phyloP scores from a whole-genome alignment of 805 yeast genomes.

The Metschnikowia kofuensis region DNA sequence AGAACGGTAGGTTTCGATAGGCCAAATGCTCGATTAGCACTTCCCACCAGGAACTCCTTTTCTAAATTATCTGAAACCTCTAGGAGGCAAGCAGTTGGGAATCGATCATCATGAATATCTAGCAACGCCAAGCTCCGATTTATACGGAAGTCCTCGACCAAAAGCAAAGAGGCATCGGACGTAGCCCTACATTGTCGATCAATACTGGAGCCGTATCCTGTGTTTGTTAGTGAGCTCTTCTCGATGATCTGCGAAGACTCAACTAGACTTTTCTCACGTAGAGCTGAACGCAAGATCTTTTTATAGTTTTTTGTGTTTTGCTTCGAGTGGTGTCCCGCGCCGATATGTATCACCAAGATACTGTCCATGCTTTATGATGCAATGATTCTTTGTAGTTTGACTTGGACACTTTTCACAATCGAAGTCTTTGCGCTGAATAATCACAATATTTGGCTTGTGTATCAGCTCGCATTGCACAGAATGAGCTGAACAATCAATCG shows the following conservation, averaged over 20 bases:
- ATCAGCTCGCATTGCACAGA: too few relatives aligned
- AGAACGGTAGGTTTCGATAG: constrained; percentile 35
- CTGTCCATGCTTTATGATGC: neutral
- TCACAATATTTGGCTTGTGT: too few relatives aligned
- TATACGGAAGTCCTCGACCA: constrained; percentile 10
- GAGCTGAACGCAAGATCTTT: constrained; percentile 26
- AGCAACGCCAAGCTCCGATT: constrained; percentile 17
- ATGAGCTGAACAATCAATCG: too few relatives aligned
- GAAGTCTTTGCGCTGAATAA: too few relatives aligned
- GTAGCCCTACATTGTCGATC: constrained; percentile 39
- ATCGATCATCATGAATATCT: constrained; percentile 7
- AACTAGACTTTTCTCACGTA: constrained; percentile 13
- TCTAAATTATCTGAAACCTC: constrained; percentile 23
- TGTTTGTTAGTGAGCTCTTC: constrained; percentile 41
- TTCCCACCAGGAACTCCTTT: constrained; percentile 14
- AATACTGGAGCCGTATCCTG: constrained; percentile 48
- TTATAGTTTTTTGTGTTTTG: constrained; percentile 19
- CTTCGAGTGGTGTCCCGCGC: constrained; percentile 48
- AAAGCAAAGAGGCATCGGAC: constrained; percentile 43
- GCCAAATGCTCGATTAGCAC: constrained; percentile 21
- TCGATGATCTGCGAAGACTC: constrained; percentile 31
- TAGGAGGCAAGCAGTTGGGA: constrained; percentile 14
- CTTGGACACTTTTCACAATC: too few relatives aligned
- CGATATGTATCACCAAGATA: constrained; percentile 40
- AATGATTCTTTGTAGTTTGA: too few relatives aligned